Evolutionary conservation across 2,329 filamentous ascomycete genomes (phyloP).

Genomic region (Zymoseptoria passerinii): DNA sequence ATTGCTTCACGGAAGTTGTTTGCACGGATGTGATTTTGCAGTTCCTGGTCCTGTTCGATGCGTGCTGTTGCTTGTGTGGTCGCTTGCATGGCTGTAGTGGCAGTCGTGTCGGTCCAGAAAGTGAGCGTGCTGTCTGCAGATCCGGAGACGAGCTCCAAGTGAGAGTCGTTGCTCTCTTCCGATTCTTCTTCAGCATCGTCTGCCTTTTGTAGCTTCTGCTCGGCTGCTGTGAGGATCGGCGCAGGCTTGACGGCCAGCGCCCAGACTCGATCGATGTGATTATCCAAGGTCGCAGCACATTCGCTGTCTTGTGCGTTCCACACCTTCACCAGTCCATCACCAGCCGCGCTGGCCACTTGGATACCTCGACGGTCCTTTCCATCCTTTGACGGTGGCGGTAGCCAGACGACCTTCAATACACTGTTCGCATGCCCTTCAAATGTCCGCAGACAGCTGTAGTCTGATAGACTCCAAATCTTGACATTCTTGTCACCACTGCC

Average conservation of each 20-base stretch:
- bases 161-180: constrained; percentile 18
- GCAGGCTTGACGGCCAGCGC: constrained; percentile 66
- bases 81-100: constrained; percentile 65
- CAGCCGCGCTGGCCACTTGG: constrained; percentile 76
- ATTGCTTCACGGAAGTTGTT: constrained; percentile 91
- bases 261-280: constrained; percentile 95
- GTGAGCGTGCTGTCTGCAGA: constrained; percentile 88
- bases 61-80: constrained; percentile 67
- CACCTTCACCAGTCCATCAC: constrained; percentile 91
- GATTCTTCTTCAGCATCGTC: constrained; percentile 23
- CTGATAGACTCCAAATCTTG: constrained; percentile 85
- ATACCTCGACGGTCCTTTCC: constrained; percentile 49
- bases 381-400: constrained; percentile 45
- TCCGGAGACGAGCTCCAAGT: constrained; percentile 73
- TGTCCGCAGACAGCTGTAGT: constrained; percentile 86
- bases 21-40: constrained; percentile 84
- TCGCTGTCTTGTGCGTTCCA: constrained; percentile 88
- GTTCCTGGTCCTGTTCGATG: constrained; percentile 87
- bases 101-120: constrained; percentile 91
- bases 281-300: constrained; percentile 81
- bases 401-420: constrained; percentile 87
- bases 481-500: constrained; percentile 94
- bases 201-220: constrained; percentile 9
- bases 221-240: constrained; percentile 5
- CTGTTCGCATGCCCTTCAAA: constrained; percentile 96